A percentile compares a stretch with the other conserved stretches of the same genome.
These are phyloP conservation scores for Diplodia seriata DNA, from an alignment of 2,329 filamentous ascomycete genomes.

Conservation along the genomic window DNA sequence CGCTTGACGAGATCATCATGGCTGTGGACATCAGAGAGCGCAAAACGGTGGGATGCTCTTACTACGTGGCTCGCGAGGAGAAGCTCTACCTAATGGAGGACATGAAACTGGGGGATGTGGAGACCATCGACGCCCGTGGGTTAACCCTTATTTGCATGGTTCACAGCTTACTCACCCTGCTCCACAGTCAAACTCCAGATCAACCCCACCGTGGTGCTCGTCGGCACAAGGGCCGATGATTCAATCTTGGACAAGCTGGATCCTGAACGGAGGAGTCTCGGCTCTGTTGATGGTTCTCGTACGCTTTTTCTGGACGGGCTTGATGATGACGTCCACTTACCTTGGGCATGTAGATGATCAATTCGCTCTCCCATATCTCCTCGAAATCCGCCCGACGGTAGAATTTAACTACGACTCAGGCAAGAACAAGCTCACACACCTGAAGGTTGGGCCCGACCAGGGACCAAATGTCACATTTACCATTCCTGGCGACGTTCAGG, in stretches of 20 bases:
- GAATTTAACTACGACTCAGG: constrained; percentile 76
- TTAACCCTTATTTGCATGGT: constrained; percentile 18
- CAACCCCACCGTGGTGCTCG: constrained; percentile 66
- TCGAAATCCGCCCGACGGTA: constrained; percentile 72
- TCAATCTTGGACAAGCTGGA: constrained; percentile 54
- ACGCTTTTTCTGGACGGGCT: not conserved
- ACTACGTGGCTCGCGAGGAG: constrained; percentile 75
- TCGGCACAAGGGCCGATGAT: constrained; percentile 64
- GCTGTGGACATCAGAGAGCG: constrained; percentile 77
- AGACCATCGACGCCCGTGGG: constrained; percentile 60
- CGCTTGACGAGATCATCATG: constrained; percentile 75
- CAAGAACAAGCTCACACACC: constrained; percentile 67
- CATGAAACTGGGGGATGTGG: constrained; percentile 70
- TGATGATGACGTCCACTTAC: not conserved
- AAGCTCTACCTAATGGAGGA: constrained; percentile 80
- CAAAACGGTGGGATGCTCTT: constrained; percentile 80
- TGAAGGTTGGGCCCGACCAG: constrained; percentile 60
- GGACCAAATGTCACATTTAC: constrained; percentile 62
- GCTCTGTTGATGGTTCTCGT: constrained; percentile 41
- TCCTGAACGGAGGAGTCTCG: constrained; percentile 48
- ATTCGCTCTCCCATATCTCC: constrained; percentile 63
- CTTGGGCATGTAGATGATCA: constrained; percentile 50
- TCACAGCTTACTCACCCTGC: constrained; percentile 7
- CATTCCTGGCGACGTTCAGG: constrained; percentile 63
- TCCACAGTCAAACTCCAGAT: constrained; percentile 65